phyloP scores from a whole-genome alignment of 1,284 basidiomycete genomes.

The Cryptococcus depauperatus region DNA sequence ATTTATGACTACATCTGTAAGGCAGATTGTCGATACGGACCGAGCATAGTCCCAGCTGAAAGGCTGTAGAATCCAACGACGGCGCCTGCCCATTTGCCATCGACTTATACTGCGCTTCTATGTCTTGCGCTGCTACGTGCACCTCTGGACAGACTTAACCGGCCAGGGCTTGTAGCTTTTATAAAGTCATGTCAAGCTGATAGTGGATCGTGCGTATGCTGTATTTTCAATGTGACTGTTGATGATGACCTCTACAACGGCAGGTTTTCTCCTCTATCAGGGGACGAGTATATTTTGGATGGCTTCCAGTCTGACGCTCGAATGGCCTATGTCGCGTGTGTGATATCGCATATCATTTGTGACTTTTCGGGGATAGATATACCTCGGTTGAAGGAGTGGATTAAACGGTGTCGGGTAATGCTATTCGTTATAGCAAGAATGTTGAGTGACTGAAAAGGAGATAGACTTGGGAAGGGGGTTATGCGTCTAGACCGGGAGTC shows the following conservation, averaged over 20 bases:
- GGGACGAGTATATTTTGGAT: slow-evolving; percentile 46
- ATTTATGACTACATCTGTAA: slow-evolving; percentile 51
- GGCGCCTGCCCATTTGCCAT: slow-evolving; percentile 74
- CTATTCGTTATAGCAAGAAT: slow-evolving; percentile 19
- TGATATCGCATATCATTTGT: slow-evolving; percentile 62
- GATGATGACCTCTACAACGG: background rate
- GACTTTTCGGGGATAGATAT: slow-evolving; percentile 70
- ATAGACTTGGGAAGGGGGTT: slow-evolving; percentile 88
- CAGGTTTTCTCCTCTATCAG: slow-evolving; percentile 71
- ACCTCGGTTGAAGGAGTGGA: slow-evolving; percentile 54
- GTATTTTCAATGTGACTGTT: background rate
- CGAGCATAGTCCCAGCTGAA: slow-evolving; percentile 3
- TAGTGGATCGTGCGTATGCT: slow-evolving; percentile 68
- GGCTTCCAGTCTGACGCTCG: slow-evolving; percentile 48
- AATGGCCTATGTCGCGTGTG: slow-evolving; percentile 79
- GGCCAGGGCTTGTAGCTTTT: slow-evolving; percentile 56
- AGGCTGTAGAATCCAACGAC: slow-evolving; percentile 45
- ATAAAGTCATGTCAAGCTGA: slow-evolving; percentile 61
- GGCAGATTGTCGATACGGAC: slow-evolving; percentile 7
- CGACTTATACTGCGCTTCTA: slow-evolving; percentile 81
- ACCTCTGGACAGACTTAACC: slow-evolving; percentile 61
- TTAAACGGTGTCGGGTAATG: slow-evolving; percentile 63
- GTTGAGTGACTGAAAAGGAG: background rate
- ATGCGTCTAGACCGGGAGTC: slow-evolving; percentile 64
- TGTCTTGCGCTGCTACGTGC: slow-evolving; percentile 74